Evolutionary conservation across 176 grass and related monocot species (phyloP).

Genomic region (Areca catechu): DNA sequence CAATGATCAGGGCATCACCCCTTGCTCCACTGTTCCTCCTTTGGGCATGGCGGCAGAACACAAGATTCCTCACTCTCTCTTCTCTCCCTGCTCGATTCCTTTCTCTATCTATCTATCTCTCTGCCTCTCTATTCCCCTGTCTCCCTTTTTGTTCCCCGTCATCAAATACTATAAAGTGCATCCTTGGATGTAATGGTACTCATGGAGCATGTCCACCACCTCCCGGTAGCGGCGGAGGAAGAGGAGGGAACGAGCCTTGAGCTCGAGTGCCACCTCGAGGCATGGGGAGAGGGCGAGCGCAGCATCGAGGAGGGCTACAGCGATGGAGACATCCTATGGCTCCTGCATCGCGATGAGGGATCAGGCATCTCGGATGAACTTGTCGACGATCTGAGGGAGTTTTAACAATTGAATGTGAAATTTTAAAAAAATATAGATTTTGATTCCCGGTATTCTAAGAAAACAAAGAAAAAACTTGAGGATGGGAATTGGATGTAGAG

Average conservation of each 20-base stretch:
- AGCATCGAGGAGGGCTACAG: slow-evolving; percentile 65
- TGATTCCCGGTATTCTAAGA: background rate
- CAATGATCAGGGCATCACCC: no score
- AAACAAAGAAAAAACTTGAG: background rate
- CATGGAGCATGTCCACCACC: slow-evolving; percentile 80
- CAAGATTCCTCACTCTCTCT: no score
- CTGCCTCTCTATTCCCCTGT: no score
- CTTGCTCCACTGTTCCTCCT: no score
- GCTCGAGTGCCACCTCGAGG: slow-evolving; percentile 67
- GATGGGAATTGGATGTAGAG: no score
- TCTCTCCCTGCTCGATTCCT: no score
- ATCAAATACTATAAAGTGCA: no score
- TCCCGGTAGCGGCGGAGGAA: slow-evolving; percentile 63
- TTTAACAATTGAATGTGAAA: background rate
- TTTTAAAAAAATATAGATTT: background rate
- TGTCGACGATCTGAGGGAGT: slow-evolving; percentile 61
- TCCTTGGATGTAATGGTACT: no score
- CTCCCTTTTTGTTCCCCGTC: no score
- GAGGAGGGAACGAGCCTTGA: slow-evolving; percentile 66
- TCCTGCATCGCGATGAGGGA: slow-evolving; percentile 43
- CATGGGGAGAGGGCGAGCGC: slow-evolving; percentile 61
- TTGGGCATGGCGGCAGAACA: no score
- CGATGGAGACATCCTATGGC: slow-evolving; percentile 39
- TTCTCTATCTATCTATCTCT: no score
- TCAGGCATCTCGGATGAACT: slow-evolving; percentile 62